Evolutionary conservation across 805 yeast genomes (phyloP), one percentile per base, ranked within the genome.

Genomic region (Candida nanaspora): DNA sequence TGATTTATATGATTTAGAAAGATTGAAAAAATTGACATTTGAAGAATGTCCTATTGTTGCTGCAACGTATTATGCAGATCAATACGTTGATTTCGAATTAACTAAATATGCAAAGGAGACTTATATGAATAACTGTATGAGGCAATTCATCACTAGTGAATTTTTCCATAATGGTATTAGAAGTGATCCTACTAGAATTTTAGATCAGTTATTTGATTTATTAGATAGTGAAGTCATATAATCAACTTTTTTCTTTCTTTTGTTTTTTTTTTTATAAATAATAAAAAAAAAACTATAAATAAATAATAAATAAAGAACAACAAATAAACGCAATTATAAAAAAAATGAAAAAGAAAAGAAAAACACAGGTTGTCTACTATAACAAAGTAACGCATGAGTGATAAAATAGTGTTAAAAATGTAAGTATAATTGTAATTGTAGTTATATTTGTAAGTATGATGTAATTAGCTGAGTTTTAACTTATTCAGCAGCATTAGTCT

Each of bases 91-190:
- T 49, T 70, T 68, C 42, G 62, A 63, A 14, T 44, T 70, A 25
- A 56, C 70, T 16, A 63, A 61, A 48, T 52, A 55, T 41, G 70
- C 69, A 26, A 62, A 62, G 30, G 42, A 57, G 9, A 41, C 53
- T 31, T 38, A 38, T 26, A 11, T 38, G 9, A 48, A 57, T 2
- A 63, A 57, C n/a, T 70, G 70, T 39, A 53, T 67, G 41, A 55
- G 66, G 46, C 65, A 63, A 43, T 66, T 56, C 41, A 59, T 70
- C n/a, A 68, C 76, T 27, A 70, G 68, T 46, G 76, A 72, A 40
- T 65, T 52, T 42, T 73, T 75, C 53, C 80, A 75, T 48, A 68
- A 70, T 46, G 81, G 81, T 0, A 46, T 72, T 14, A 57, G 75
- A 23, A 65, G 65, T 0, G 59, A 65, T 36, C 61, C 75, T 2